Conservation (phyloP, 192 early-diverging fungal species). For the Coemansia biformis region DNA sequence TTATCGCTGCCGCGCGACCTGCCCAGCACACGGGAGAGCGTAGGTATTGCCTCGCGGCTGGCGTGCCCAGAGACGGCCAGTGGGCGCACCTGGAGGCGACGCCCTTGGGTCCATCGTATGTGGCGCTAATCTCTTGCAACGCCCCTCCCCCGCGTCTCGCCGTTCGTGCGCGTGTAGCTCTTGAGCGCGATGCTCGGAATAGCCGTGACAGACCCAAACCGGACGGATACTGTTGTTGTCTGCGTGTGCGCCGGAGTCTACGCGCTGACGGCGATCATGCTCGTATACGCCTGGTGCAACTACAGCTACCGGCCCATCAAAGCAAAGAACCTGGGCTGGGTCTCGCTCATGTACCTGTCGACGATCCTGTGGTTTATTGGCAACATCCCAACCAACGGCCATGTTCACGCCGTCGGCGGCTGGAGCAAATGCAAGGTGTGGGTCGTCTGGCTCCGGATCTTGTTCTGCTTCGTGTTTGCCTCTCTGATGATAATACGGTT, state of each 20-base stretch:
- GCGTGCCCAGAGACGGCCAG: no score
- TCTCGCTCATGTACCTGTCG: constrained; percentile 25
- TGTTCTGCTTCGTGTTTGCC: constrained; percentile 36
- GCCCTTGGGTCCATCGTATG: neutral
- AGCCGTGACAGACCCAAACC: constrained; percentile 1
- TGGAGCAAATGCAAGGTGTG: constrained; percentile 34
- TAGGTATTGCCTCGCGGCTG: neutral
- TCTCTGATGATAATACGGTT: constrained; percentile 28
- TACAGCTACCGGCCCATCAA: constrained; percentile 33
- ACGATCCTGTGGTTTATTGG: constrained; percentile 44
- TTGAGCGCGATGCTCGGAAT: constrained; percentile 1
- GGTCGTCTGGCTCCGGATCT: constrained; percentile 39
- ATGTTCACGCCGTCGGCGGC: constrained; percentile 15
- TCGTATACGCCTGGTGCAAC: constrained; percentile 39
- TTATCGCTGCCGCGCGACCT: neutral
- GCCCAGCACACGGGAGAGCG: neutral
- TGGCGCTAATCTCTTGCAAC: no score
- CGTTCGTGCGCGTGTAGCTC: constrained; percentile 1
- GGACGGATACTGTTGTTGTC: constrained; percentile 15
- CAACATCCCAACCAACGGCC: constrained; percentile 32
- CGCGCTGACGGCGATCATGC: constrained; percentile 22
- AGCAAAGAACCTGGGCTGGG: constrained; percentile 34
- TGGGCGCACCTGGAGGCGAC: no score
- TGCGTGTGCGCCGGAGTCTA: constrained; percentile 12
- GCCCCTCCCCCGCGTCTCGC: neutral